Percentiles rank a stretch among this genome's conserved stretches.
Evolutionary conservation across 352 stramenopile genomes (phyloP).

Genomic region (Elongisporangium anandrum): DNA sequence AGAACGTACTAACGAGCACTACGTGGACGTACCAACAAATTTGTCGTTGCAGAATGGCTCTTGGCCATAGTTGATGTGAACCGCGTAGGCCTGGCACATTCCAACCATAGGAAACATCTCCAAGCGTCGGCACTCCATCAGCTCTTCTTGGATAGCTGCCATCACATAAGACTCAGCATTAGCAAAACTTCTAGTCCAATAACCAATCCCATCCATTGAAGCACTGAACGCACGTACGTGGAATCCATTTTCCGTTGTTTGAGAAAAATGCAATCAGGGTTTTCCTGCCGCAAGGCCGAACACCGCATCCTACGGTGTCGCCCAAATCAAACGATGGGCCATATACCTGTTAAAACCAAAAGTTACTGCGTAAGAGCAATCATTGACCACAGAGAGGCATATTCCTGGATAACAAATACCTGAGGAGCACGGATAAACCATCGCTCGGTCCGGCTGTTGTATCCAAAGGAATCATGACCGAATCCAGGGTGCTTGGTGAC

Average conservation of each 20-base stretch:
- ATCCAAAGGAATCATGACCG: neutral
- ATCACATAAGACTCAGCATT: neutral
- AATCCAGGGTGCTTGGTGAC: neutral
- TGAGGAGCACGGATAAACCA: neutral
- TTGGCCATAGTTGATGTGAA: conserved; percentile 31
- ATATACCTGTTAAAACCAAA: conserved; percentile 9
- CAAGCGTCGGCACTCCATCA: neutral
- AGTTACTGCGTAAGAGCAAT: neutral
- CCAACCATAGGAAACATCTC: neutral
- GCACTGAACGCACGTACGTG: neutral
- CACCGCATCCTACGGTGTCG: conserved; percentile 25
- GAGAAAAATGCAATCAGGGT: conserved; percentile 10
- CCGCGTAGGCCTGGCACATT: conserved; percentile 10
- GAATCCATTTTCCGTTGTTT: conserved; percentile 19
- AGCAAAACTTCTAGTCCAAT: neutral
- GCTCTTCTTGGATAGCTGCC: neutral
- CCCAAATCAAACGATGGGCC: conserved; percentile 20
- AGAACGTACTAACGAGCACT: neutral
- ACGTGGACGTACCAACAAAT: conserved; percentile 9
- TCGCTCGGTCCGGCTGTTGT: neutral
- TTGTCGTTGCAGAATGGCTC: conserved; percentile 26
- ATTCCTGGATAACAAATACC: neutral
- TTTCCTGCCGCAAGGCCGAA: conserved; percentile 12
- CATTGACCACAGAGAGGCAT: too few species aligned
- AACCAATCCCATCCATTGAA: neutral